Evolutionary conservation across 2,329 filamentous ascomycete genomes (phyloP).

Genomic region (Phaeosphaeriaceae sp.): DNA sequence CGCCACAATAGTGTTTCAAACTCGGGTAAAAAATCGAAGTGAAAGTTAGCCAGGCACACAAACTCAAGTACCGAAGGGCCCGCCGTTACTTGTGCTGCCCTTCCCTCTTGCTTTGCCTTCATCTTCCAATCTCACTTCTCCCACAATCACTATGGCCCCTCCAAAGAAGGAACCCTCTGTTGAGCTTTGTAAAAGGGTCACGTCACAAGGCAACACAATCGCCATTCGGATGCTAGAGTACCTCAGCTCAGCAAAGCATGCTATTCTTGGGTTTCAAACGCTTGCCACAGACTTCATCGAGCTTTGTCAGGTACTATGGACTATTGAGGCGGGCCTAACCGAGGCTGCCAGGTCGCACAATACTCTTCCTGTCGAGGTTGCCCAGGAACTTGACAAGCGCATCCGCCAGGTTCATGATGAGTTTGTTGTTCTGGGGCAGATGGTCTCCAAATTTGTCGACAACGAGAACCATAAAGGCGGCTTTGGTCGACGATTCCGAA

Average conservation of each 20-base stretch:
- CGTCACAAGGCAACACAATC: slow-evolving; percentile 60
- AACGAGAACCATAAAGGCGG: slow-evolving; percentile 65
- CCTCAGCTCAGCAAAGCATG: slow-evolving; percentile 42
- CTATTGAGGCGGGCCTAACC: slow-evolving; percentile 68
- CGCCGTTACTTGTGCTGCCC: slow-evolving; percentile 7
- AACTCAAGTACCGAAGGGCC: slow-evolving; percentile 21
- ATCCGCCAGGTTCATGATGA: slow-evolving; percentile 67
- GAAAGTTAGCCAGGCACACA: slow-evolving; percentile 20
- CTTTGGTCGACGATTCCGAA: slow-evolving; percentile 67
- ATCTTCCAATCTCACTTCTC: background rate
- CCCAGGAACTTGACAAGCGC: slow-evolving; percentile 68
- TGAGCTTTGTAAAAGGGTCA: slow-evolving; percentile 64
- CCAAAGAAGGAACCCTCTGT: slow-evolving; percentile 50
- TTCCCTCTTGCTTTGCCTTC: slow-evolving; percentile 6
- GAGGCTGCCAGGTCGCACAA: slow-evolving; percentile 55
- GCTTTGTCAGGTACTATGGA: slow-evolving; percentile 69
- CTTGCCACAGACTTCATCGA: slow-evolving; percentile 72
- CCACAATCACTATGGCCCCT: slow-evolving; percentile 35
- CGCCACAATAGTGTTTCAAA: slow-evolving; percentile 17
- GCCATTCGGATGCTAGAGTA: slow-evolving; percentile 54
- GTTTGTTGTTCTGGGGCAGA: slow-evolving; percentile 68
- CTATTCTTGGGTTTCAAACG: slow-evolving; percentile 53
- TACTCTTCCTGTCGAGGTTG: slow-evolving; percentile 65
- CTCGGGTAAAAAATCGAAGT: slow-evolving; percentile 6
- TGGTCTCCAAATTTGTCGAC: slow-evolving; percentile 66